Evolutionary conservation across 345 rosid species (phyloP).

Genomic region (Boechera divaricarpa): DNA sequence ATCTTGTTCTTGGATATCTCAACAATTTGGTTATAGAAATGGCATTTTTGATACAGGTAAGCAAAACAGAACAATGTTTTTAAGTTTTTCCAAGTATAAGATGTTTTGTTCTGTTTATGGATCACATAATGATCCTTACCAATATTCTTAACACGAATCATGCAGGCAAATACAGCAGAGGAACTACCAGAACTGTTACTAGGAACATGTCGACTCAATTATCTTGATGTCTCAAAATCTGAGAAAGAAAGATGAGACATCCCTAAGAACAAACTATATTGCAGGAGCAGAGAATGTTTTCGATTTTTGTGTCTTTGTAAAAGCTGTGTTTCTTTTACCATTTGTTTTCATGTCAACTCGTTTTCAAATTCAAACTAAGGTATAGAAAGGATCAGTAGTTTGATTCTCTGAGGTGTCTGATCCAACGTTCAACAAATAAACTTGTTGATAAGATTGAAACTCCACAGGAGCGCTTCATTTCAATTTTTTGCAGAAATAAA

Average conservation of each 20-base stretch:
- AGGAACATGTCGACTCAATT: slow-evolving; percentile 82
- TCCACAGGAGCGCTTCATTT: background rate
- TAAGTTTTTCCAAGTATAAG: background rate
- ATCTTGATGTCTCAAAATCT: slow-evolving; percentile 71
- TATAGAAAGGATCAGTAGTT: slow-evolving; percentile 37
- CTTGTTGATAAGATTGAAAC: slow-evolving; percentile 25
- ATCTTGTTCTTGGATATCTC: slow-evolving; percentile 82
- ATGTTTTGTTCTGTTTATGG: background rate
- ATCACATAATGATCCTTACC: background rate
- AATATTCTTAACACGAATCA: background rate
- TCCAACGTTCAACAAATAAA: slow-evolving; percentile 8
- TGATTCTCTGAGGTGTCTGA: slow-evolving; percentile 18
- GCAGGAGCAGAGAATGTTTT: slow-evolving; percentile 29
- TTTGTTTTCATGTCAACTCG: slow-evolving; percentile 4
- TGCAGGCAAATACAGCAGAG: slow-evolving; percentile 77
- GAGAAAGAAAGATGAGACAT: slow-evolving; percentile 43
- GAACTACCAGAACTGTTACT: slow-evolving; percentile 88
- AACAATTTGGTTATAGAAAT: slow-evolving; percentile 84
- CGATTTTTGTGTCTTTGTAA: slow-evolving; percentile 16
- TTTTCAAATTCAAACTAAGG: slow-evolving; percentile 9
- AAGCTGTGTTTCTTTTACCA: slow-evolving; percentile 21
- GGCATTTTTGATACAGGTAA: slow-evolving; percentile 94
- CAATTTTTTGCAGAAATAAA: background rate
- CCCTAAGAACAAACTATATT: background rate
- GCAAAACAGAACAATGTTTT: background rate